Conservation (phyloP, 495 filamentous ascomycete species). For the Thozetella sp. region DNA sequence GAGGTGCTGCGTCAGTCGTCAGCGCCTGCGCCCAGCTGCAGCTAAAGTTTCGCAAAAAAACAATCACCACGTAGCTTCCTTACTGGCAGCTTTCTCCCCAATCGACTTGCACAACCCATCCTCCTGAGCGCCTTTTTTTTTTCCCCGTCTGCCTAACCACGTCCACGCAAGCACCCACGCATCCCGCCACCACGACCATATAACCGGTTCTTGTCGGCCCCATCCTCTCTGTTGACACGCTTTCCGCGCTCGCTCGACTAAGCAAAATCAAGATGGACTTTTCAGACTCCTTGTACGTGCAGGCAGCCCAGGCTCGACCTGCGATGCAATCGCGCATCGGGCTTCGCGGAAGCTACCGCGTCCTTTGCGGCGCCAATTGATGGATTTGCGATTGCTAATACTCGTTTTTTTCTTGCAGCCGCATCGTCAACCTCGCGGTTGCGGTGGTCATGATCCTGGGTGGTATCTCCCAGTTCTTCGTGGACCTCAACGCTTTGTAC, state of each 20-base stretch:
- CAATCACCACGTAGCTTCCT: conserved; percentile 3
- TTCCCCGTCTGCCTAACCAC: neutral
- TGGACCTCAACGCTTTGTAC: conserved; percentile 48
- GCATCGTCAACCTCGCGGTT: conserved; percentile 89
- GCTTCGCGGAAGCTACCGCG: neutral
- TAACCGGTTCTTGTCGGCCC: neutral
- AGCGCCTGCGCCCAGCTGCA: neutral
- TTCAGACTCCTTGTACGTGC: conserved; percentile 47
- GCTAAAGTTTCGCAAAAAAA: conserved; percentile 2
- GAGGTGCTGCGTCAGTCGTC: conserved; percentile 1
- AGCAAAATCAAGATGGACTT: conserved; percentile 36
- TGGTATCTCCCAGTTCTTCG: conserved; percentile 86
- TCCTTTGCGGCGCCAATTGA: neutral
- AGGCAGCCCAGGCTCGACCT: neutral
- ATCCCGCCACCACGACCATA: neutral
- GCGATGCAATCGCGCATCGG: neutral
- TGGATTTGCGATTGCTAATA: conserved; percentile 13
- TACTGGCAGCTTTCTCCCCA: neutral
- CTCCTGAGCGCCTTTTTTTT: neutral
- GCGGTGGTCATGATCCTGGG: conserved; percentile 88
- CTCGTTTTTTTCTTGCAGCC: conserved; percentile 52
- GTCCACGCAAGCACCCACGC: neutral
- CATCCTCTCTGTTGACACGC: neutral
- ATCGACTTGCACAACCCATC: neutral
- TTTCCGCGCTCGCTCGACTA: neutral